These are phyloP conservation scores for Myxozyma vanderwaltii DNA, from an alignment of 805 yeast genomes.

Conservation along the genomic window DNA sequence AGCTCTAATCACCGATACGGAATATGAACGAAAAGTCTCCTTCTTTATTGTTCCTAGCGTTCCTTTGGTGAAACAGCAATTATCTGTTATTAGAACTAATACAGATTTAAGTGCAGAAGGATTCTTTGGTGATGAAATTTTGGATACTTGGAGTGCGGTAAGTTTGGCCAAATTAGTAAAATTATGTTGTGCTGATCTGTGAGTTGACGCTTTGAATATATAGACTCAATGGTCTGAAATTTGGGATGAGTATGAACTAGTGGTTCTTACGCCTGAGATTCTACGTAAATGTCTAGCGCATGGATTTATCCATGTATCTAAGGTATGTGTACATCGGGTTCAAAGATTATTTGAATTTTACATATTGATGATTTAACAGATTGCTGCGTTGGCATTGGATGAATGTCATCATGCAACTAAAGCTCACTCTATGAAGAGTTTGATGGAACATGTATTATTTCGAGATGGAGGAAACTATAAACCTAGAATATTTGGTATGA, in stretches of 20 bases:
- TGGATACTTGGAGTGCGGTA: not conserved
- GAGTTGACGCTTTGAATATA: not conserved
- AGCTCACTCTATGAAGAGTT: constrained; percentile 9
- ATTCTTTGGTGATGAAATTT: not conserved
- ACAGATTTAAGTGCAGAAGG: not conserved
- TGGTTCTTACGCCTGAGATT: constrained; percentile 6
- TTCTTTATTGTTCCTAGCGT: not conserved
- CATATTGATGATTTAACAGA: not conserved
- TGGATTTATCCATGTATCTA: not conserved
- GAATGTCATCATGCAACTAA: constrained; percentile 27
- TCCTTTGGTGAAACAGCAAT: constrained; percentile 1
- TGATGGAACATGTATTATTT: constrained; percentile 9
- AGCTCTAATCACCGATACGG: not conserved
- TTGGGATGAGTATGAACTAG: not conserved
- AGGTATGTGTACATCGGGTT: not conserved
- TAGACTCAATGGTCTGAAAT: not conserved
- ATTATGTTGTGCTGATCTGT: not conserved
- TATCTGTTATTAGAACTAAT: not conserved
- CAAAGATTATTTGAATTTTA: not conserved
- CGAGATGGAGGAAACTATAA: not conserved
- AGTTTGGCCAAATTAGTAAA: not conserved
- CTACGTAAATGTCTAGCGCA: not conserved
- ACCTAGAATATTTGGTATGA: not conserved
- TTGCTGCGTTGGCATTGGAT: constrained; percentile 17
- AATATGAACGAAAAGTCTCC: not conserved